Percentiles rank a stretch among this genome's conserved stretches.
These are phyloP conservation scores for Camptophora hylomeconis DNA, from an alignment of 2,329 filamentous ascomycete species.

Conservation along the genomic window DNA sequence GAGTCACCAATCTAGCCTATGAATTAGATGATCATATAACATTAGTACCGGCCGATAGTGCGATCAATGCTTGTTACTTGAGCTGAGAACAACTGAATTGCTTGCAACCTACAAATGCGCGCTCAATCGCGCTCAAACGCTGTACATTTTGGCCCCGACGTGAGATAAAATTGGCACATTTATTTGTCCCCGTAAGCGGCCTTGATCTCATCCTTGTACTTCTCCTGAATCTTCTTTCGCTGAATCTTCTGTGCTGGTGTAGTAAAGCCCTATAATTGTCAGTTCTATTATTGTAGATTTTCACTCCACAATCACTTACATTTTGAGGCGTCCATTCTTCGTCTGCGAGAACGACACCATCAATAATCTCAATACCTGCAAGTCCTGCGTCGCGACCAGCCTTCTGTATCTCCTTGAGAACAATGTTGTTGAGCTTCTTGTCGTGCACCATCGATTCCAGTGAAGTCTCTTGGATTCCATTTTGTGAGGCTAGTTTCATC, in stretches of 20 bases:
- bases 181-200: constrained; percentile 37
- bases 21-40: no score
- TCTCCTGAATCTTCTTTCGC: constrained; percentile 51
- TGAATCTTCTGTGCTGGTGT: constrained; percentile 63
- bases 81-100: no score
- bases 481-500: constrained; percentile 41
- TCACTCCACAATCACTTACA: constrained; percentile 31
- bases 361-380: constrained; percentile 58
- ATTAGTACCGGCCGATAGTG: no score
- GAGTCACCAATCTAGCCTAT: no score
- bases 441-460: constrained; percentile 58
- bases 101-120: no score
- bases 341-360: constrained; percentile 63
- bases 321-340: constrained; percentile 81
- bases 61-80: no score
- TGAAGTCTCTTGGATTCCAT: constrained; percentile 50
- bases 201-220: constrained; percentile 49
- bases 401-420: constrained; percentile 58
- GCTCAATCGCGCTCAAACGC: no score
- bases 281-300: constrained; percentile 8
- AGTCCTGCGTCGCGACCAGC: constrained; percentile 55
- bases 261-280: constrained; percentile 40
- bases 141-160: no score
- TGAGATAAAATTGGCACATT: no score
- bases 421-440: constrained; percentile 47